Base-by-base conservation (phyloP, 768 basidiomycete genomes). In the Tephrocybe sp. region DNA sequence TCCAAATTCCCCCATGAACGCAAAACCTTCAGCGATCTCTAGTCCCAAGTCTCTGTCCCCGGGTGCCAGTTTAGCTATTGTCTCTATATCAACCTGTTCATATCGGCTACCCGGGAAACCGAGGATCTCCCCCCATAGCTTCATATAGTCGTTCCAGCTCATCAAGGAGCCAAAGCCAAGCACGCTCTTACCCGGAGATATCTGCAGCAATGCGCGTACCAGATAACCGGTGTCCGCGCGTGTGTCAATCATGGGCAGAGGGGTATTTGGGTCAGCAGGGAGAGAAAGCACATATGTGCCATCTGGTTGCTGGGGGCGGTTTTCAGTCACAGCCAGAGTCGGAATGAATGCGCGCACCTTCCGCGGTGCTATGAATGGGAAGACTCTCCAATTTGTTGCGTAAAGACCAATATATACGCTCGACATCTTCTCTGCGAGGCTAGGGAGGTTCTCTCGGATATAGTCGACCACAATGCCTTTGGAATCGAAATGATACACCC, bases 131-230 rank as follows among this genome's bases (percentile, higher is more conserved):
- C 43, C 42, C 43, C 49, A 51, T 6, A 51, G 16, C 27, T 44
- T 44, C 37, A 45, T 45, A 9, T 51, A 51, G 9, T 34, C 43
- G 22, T 26, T 34, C 43, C 42, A 51, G 49, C 49, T 51, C 1
- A 51, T 51, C 49, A 51, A 44, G 16, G 49, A 51, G 22, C 49
- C 49, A 37, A 51, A 51, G 26, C 49, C 49, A 3, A 51, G 37
- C 15, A 51, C 9, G 8, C 19, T 45, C 30, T 44, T 51, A 1
- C 44, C 37, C n/a, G 49, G 43, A 39, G 49, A 27, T n/a, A 36
- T 24, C 16, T 38, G 42, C 4, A 51, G 24, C 35, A 51, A 28
- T 18, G 43, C 43, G 22, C 43, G 43, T 16, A 51, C 49, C 13
- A 51, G 37, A n/a, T 45, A 2, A 26, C 49, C 49, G 24, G 49